phyloP scores from a whole-genome alignment of 139 green algal species.

The Ettlia oleoabundans region DNA sequence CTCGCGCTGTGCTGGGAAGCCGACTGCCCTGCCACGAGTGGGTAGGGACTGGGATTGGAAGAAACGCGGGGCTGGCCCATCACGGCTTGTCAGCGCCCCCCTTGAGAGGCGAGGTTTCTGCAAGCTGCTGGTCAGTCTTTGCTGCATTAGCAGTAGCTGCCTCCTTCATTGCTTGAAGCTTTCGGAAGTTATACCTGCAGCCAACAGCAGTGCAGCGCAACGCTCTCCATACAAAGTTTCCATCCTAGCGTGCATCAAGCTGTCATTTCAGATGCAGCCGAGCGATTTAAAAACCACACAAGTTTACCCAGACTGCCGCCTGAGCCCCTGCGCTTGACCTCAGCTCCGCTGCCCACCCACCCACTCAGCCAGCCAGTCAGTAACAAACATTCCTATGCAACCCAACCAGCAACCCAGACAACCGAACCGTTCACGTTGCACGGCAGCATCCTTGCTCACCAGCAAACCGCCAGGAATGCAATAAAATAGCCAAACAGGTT shows the following conservation, averaged over 20 bases:
- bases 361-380: not conserved
- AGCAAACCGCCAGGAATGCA: conserved; percentile 58
- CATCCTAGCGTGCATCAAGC: too few relatives aligned
- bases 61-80: not conserved
- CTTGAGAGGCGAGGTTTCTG: conserved; percentile 22
- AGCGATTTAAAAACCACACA: too few relatives aligned
- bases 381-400: too few relatives aligned
- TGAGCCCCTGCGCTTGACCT: not conserved
- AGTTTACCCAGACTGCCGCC: not conserved
- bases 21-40: too few relatives aligned
- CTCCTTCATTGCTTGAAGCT: conserved; percentile 31
- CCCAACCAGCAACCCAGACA: not conserved
- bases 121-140: conserved; percentile 10
- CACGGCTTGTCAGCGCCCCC: not conserved
- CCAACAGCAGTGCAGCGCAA: not conserved
- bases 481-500: conserved; percentile 85
- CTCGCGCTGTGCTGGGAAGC: too few relatives aligned
- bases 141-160: not conserved
- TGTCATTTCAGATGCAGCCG: too few relatives aligned
- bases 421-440: too few relatives aligned
- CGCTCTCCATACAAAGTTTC: too few relatives aligned
- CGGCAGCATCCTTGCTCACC: too few relatives aligned
- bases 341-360: not conserved
- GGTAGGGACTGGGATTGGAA: too few relatives aligned
- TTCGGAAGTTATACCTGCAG: conserved; percentile 43